A percentile compares a stretch with the other conserved stretches of the same genome.
These are phyloP conservation scores for Podospora appendiculata DNA, from an alignment of 495 filamentous ascomycete species.

Conservation along the genomic window DNA sequence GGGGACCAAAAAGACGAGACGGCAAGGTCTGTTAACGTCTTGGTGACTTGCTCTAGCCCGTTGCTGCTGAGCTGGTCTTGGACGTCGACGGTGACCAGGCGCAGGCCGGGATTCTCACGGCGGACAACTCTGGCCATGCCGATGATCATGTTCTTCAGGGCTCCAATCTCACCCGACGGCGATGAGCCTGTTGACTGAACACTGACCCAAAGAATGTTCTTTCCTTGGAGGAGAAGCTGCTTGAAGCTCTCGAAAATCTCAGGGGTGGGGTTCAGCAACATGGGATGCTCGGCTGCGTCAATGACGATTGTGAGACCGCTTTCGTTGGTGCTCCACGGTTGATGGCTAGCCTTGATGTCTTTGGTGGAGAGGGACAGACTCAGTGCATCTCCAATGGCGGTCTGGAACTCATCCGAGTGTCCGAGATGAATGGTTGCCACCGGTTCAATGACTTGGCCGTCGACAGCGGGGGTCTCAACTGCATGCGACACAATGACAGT, in stretches of 20 bases:
- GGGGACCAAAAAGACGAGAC: neutral
- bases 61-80: neutral
- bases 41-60: neutral
- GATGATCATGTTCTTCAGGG: neutral
- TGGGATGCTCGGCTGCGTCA: neutral
- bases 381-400: neutral
- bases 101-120: neutral
- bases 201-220: slow-evolving; percentile 10
- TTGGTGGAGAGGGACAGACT: neutral
- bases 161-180: neutral
- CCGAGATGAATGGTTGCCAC: slow-evolving; percentile 3
- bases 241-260: slow-evolving; percentile 2
- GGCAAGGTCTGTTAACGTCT: neutral
- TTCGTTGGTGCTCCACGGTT: neutral
- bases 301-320: neutral
- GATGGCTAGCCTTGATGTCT: neutral
- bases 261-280: neutral
- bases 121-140: neutral
- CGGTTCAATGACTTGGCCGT: neutral
- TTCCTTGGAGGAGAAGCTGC: slow-evolving; percentile 4
- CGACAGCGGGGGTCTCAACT: neutral
- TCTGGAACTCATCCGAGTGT: neutral
- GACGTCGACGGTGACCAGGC: neutral
- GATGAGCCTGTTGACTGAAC: neutral
- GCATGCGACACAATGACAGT: neutral